These are phyloP conservation scores for Rhizopogon sp. DNA, from an alignment of 768 basidiomycete genomes.

Conservation along the genomic window DNA sequence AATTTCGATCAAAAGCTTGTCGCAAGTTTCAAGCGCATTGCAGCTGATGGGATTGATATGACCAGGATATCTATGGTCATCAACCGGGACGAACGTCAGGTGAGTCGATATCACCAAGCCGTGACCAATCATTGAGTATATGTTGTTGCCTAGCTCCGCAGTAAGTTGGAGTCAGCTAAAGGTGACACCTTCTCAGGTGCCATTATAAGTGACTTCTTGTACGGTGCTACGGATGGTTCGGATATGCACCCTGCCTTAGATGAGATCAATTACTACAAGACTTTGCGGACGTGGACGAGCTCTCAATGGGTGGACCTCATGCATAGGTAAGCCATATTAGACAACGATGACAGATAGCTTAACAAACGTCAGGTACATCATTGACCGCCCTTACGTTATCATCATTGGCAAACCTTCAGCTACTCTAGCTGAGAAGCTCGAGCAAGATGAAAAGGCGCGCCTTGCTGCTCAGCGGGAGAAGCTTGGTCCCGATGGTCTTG, in stretches of 20 bases:
- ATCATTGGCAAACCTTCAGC: constrained; percentile 88
- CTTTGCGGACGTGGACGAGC: constrained; percentile 66
- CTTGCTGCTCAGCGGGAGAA: constrained; percentile 59
- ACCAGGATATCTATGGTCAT: constrained; percentile 83
- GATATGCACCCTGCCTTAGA: constrained; percentile 70
- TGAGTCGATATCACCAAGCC: constrained; percentile 19
- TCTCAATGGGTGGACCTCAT: constrained; percentile 76
- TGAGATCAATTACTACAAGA: constrained; percentile 68
- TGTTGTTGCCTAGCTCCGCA: constrained; percentile 53
- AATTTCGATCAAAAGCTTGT: constrained; percentile 64
- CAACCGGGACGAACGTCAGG: constrained; percentile 84
- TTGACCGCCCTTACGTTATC: constrained; percentile 68
- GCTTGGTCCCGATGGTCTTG: constrained; percentile 80
- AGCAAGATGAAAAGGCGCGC: constrained; percentile 75
- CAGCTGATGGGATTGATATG: constrained; percentile 81
- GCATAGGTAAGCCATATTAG: constrained; percentile 47
- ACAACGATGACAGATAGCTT: not conserved
- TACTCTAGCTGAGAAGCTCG: constrained; percentile 71
- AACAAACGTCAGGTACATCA: constrained; percentile 58
- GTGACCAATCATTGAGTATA: constrained; percentile 1
- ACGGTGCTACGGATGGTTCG: constrained; percentile 78
- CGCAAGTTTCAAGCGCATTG: constrained; percentile 64
- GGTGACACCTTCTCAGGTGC: constrained; percentile 74
- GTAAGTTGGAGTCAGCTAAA: constrained; percentile 77
- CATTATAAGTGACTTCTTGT: constrained; percentile 81